Evolutionary conservation across 2,329 filamentous ascomycete genomes (phyloP), one percentile per base, ranked within the genome.

Genomic region (Fonsecaea pedrosoi): DNA sequence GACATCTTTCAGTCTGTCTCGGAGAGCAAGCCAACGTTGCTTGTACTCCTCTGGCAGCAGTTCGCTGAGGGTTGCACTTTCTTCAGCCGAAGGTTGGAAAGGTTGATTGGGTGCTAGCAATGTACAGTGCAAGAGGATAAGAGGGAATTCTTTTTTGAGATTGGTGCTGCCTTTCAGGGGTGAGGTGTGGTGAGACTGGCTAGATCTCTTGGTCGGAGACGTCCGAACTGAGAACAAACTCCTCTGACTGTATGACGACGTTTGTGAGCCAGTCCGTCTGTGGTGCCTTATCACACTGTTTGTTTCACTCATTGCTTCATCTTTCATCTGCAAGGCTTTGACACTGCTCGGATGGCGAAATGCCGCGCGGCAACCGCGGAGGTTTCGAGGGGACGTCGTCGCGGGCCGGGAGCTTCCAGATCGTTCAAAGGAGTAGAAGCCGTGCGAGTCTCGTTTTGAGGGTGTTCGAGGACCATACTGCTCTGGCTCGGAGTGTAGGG

Each of bases 61-160:
- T 37, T 83, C 82, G 55, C 78, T 79, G 72, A 88, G 79, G 18
- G 80, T 73, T 7, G 82, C 78, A 60, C 80, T 75, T 50, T 78
- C 77, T 34, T 77, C 77, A 2, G 60, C 40, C 21, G 72, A 70
- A 1, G 77, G 71, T 3, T 82, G 80, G 54, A 85, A 83, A 0
- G 82, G 81, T 3, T 85, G 74, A 15, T 82, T 81, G 12, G 84
- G 81, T 0, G 86, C 84, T 13, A 89, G 78, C 0, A 89, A 75
- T 4, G 83, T 88, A 60, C 87, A 84, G 73, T 89, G 87, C 2
- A 89, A 77, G 59, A 89, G 75, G 2, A 89, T 85, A 3, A 89
- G 79, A 0, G 87, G 87, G 65, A 82, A 82, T 67, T 86, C 83
- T 60, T 79, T 80, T 67, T 77, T 78, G 2, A 75, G 63, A 56